A percentile compares a stretch with the other conserved stretches of the same genome.
Conservation (phyloP, 768 basidiomycete genomes). For the Aureoboletus auriporus region DNA sequence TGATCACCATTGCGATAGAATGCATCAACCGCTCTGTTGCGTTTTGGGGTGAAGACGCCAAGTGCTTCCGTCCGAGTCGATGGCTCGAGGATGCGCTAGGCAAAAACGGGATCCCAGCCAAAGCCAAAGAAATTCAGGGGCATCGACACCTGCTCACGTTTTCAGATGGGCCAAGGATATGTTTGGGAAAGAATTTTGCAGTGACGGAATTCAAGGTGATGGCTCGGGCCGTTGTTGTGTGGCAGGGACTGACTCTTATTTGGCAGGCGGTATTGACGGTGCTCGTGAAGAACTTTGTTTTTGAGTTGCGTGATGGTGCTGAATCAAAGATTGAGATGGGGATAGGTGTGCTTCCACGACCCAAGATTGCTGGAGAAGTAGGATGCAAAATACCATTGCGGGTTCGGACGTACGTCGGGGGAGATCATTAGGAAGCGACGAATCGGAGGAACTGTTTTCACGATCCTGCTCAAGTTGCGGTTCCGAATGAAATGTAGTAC, state of each 20-base stretch:
- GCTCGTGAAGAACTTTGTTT: conserved; percentile 38
- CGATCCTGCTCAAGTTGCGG: too few relatives aligned
- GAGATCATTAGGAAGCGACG: too few relatives aligned
- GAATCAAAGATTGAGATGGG: conserved; percentile 6
- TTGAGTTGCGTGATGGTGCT: conserved; percentile 35
- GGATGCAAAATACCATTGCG: conserved; percentile 23
- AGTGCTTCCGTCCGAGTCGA: conserved; percentile 56
- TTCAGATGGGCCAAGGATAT: conserved; percentile 44
- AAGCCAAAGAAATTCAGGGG: conserved; percentile 41
- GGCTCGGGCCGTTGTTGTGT: too few relatives aligned
- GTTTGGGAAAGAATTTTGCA: conserved; percentile 48
- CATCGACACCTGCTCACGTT: conserved; percentile 50
- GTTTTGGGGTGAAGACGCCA: conserved; percentile 60
- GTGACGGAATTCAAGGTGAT: conserved; percentile 36
- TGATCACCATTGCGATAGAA: conserved; percentile 39
- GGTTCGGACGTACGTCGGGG: conserved; percentile 8
- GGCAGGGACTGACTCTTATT: too few relatives aligned
- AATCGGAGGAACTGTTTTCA: too few relatives aligned
- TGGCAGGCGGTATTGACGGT: conserved; percentile 42
- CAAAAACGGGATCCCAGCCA: conserved; percentile 17
- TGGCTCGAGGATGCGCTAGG: conserved; percentile 49
- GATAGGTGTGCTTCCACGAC: conserved; percentile 3
- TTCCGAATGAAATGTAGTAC: too few relatives aligned
- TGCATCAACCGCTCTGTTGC: conserved; percentile 46
- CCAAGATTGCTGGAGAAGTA: conserved; percentile 12